These are phyloP conservation scores for Phytophthora foliorum DNA, from an alignment of 352 stramenopile species.

Conservation along the genomic window DNA sequence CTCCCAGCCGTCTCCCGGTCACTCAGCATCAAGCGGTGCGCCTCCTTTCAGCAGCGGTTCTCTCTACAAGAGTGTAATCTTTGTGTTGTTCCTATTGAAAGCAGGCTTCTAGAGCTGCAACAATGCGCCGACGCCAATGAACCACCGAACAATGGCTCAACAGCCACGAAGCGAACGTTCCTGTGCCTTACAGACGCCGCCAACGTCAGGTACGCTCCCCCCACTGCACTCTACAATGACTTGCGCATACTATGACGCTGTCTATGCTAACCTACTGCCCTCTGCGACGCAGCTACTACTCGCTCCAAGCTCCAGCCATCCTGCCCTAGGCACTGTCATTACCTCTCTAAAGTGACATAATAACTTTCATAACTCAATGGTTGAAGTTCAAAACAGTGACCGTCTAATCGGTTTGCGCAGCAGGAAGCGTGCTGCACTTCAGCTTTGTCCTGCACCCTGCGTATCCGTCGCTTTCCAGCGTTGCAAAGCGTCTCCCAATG, in stretches of 20 bases:
- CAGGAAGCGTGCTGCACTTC: conserved; percentile 24
- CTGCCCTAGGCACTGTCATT: conserved; percentile 8
- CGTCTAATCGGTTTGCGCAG: conserved; percentile 29
- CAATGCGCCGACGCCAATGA: conserved; percentile 36
- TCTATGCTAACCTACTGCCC: conserved; percentile 1
- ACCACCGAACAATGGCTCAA: background rate
- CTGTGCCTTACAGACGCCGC: conserved; percentile 55
- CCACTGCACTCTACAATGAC: background rate
- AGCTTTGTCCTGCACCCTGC: conserved; percentile 15
- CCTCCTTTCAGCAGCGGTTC: background rate
- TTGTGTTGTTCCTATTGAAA: background rate
- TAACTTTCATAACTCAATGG: conserved; percentile 7
- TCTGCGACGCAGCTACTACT: conserved; percentile 56
- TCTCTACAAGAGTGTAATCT: background rate
- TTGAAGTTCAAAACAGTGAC: conserved; percentile 44
- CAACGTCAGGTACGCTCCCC: conserved; percentile 63
- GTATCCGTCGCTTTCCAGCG: background rate
- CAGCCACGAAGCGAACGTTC: conserved; percentile 39
- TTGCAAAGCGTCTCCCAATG: conserved; percentile 14
- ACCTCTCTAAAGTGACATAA: conserved; percentile 19
- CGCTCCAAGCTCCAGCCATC: conserved; percentile 36
- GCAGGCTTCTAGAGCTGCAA: conserved; percentile 51
- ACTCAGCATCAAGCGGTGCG: conserved; percentile 57
- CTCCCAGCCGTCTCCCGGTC: conserved; percentile 31
- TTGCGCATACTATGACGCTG: background rate